Evolutionary conservation across 164 flowering plant species (phyloP).

Genomic region (Saururus chinensis): DNA sequence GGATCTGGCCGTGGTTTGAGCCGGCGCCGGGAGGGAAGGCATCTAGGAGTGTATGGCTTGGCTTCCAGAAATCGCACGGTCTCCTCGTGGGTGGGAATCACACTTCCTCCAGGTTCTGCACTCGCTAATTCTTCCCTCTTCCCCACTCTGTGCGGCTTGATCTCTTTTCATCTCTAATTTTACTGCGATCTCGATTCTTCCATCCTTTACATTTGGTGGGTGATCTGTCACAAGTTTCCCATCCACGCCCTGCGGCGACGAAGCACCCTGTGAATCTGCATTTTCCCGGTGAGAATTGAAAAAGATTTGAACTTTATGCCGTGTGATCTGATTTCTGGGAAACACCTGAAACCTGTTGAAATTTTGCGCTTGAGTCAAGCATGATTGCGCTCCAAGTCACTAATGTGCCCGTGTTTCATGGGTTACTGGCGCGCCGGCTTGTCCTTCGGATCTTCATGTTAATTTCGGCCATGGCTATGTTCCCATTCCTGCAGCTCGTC

Average conservation of each 20-base stretch:
- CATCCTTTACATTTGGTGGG: no score
- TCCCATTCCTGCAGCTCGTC: slow-evolving; percentile 35
- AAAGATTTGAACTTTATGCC: neutral
- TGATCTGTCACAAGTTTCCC: no score
- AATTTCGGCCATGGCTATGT: slow-evolving; percentile 25
- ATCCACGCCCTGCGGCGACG: no score
- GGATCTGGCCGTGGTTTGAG: slow-evolving; percentile 25
- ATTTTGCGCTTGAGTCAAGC: neutral
- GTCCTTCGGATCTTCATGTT: slow-evolving; percentile 36
- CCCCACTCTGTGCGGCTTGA: neutral
- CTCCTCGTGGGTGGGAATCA: slow-evolving; percentile 99
- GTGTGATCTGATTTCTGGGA: neutral
- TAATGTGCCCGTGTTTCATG: slow-evolving; percentile 40
- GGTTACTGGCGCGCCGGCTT: slow-evolving; percentile 40
- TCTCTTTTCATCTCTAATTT: slow-evolving; percentile 6
- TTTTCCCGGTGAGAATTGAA: no score
- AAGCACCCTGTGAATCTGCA: no score
- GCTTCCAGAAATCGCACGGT: slow-evolving; percentile 64
- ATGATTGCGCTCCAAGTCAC: slow-evolving; percentile 32
- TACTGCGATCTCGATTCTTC: no score
- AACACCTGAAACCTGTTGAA: neutral
- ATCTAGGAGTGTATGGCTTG: slow-evolving; percentile 67
- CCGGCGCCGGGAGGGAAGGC: slow-evolving; percentile 24
- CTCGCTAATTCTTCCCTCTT: slow-evolving; percentile 46
- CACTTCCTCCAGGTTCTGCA: slow-evolving; percentile 99